Conservation (phyloP, 2,329 filamentous ascomycete genomes). For the Hymenoscyphus fructigenus region DNA sequence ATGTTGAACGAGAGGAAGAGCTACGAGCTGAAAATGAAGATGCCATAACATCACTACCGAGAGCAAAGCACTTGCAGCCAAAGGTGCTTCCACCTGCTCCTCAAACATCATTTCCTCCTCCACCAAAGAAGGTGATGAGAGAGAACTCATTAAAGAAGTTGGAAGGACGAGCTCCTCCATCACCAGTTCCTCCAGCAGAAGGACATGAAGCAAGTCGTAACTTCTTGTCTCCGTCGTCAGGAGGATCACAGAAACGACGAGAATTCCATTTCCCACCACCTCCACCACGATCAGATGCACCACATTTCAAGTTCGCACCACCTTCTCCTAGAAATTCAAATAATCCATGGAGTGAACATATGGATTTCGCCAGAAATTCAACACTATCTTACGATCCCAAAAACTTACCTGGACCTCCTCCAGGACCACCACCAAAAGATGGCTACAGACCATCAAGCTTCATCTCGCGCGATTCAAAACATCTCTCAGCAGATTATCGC, state of each 20-base stretch:
- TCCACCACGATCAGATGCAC: slow-evolving; percentile 46
- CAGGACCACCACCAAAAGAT: slow-evolving; percentile 26
- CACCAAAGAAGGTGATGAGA: slow-evolving; percentile 32
- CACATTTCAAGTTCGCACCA: slow-evolving; percentile 61
- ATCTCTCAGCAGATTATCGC: slow-evolving; percentile 20
- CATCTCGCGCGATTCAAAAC: slow-evolving; percentile 23
- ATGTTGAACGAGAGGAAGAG: slow-evolving; percentile 75
- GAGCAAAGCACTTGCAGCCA: slow-evolving; percentile 61
- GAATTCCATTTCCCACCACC: slow-evolving; percentile 60
- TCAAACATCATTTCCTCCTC: slow-evolving; percentile 33
- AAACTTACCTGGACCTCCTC: slow-evolving; percentile 31
- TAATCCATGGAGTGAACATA: slow-evolving; percentile 31
- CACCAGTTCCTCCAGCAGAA: slow-evolving; percentile 32
- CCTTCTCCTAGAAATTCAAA: slow-evolving; percentile 42
- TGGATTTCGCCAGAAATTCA: slow-evolving; percentile 18
- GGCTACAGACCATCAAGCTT: slow-evolving; percentile 25
- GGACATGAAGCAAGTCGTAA: slow-evolving; percentile 44
- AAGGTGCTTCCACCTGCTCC: slow-evolving; percentile 40
- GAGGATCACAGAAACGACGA: slow-evolving; percentile 21
- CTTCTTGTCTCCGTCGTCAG: slow-evolving; percentile 29
- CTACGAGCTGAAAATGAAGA: slow-evolving; percentile 82
- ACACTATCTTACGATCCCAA: slow-evolving; percentile 32
- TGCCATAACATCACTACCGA: slow-evolving; percentile 76
- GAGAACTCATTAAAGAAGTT: slow-evolving; percentile 48
- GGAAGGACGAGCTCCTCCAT: slow-evolving; percentile 44